Evolutionary conservation across 768 basidiomycete genomes (phyloP), one percentile per base, ranked within the genome.

Genomic region (Boletus patriciae): DNA sequence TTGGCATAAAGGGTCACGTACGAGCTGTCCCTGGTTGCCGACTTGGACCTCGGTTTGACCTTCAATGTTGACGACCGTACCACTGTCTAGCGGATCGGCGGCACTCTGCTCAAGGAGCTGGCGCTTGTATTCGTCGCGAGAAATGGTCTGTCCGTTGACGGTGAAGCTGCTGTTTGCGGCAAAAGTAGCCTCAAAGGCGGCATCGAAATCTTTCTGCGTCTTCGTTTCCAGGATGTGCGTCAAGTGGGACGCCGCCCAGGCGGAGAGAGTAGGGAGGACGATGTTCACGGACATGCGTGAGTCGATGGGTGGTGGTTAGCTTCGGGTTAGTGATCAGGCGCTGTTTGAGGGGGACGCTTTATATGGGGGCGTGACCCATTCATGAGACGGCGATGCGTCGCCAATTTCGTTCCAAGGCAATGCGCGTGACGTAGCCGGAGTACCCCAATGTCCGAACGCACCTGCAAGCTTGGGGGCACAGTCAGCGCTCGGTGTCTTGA

Each of bases 151-250:
- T 18, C 77, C 80, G 58, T 83, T 83, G 52, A 82, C 64, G 4
- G 68, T 72, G 53, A 81, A 66, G 1, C 58, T 64, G 29, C 70
- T 73, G 16, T 76, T 23, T 37, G 66, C 31, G 8, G 76, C 71
- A 55, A 83, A 64, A 56, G 78, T 77, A 2, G 55, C 64, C 36
- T 81, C 74, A 65, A 82, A 78, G 0, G 75, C 72, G 19, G 56
- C 33, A 46, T 73, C 55, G 55, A 80, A 78, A 18, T 66, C 71
- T 0, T 56, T 54, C 23, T 64, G 41, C 5, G 69, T 76, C 34
- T 75, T 77, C 6, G 79, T 75, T 54, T 71, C 58, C 58, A 78
- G 69, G 45, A 82, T 52, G 25, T 74, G 60, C 4, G 67, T 66
- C 52, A 83, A 47, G 60, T 64, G 76, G 49, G 69, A 63, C 59